Base-by-base conservation (phyloP, 768 basidiomycete species). In the Aureoboletus auriporus region DNA sequence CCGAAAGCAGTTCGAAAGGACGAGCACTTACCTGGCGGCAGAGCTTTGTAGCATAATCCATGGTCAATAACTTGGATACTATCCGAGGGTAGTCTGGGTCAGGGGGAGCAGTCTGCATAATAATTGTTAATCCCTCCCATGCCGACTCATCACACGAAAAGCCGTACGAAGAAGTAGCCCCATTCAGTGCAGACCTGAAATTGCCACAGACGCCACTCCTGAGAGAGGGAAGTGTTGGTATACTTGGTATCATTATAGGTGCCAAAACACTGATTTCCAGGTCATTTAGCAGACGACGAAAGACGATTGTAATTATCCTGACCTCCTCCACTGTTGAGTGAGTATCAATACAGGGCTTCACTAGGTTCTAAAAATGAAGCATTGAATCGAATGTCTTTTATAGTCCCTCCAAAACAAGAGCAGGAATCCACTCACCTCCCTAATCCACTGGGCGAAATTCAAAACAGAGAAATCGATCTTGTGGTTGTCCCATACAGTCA, bases 101-200 rank as follows among this genome's bases (percentile, higher is more conserved):
- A 2, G 86, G 86, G 4, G 89, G 89, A 2, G 88, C 78, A 11
- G 85, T 84, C 87, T 91, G 46, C 11, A 44, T 29, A 14, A 3
- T 34, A 17, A 31, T 35, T 8, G 29, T 39, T 23, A 40, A 42
- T 23, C 35, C 34, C 36, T 8, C 39, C 16, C 28, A 23, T 13
- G 30, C n/a, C 30, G 9, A 17, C 8, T n/a, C n/a, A 28, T 27
- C 20, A 36, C 44, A 31, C 17, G 3, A 38, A 48, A n/a, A 39
- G 8, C 61, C 79, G 30, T 57, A 88, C 90, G 28, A 76, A 83
- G 64, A 95, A 93, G 67, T 91, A 99, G 2, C 93, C 95, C 95
- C 95, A 97, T 59, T 95, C 80, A 0, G 90, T 93, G 72, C 92
- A 93, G 44, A 92, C 89, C 69, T 91, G 93, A 76, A 92, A 95